phyloP scores from a whole-genome alignment of 208 protist species.

The Strigomonas culicis region DNA sequence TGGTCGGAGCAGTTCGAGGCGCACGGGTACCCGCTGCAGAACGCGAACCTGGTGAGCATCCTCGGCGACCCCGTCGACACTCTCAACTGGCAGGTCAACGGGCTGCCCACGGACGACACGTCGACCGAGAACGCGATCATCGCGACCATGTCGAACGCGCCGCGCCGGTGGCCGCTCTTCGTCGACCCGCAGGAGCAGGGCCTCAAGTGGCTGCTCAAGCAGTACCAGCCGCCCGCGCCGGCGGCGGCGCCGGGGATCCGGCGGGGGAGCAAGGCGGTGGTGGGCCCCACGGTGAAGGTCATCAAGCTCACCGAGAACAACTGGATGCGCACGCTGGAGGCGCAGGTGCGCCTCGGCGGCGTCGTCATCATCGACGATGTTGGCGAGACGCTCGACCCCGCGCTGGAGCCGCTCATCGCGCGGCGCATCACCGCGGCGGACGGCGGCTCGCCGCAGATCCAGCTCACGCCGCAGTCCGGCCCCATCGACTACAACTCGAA shows the following conservation, averaged over 20 bases:
- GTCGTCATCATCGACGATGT: conserved; percentile 94
- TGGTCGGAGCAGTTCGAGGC: conserved; percentile 70
- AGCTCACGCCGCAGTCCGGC: conserved; percentile 83
- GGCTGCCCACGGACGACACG: conserved; percentile 95
- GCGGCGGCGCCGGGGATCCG: conserved; percentile 17
- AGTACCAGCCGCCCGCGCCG: conserved; percentile 38
- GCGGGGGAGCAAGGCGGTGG: no score
- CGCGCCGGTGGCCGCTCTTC: conserved; percentile 92
- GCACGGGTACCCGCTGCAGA: conserved; percentile 48
- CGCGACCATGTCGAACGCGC: conserved; percentile 68
- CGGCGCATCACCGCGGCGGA: conserved; percentile 81
- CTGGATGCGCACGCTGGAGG: conserved; percentile 90
- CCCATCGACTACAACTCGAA: conserved; percentile 90
- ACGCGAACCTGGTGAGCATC: conserved; percentile 43
- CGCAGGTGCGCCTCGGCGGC: conserved; percentile 91
- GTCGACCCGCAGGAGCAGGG: conserved; percentile 97
- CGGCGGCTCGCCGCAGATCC: conserved; percentile 75
- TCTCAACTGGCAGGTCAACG: conserved; percentile 96
- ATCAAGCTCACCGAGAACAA: conserved; percentile 90
- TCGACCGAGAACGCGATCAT: conserved; percentile 97
- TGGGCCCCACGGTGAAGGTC: conserved; percentile 46
- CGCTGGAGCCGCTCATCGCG: conserved; percentile 92
- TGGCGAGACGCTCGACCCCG: conserved; percentile 93
- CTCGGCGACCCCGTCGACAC: conserved; percentile 95
- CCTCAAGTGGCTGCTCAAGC: conserved; percentile 91